Evolutionary conservation across 345 rosid genomes (phyloP), one percentile per base, ranked within the genome.

Genomic region (Melastoma malabathricum): DNA sequence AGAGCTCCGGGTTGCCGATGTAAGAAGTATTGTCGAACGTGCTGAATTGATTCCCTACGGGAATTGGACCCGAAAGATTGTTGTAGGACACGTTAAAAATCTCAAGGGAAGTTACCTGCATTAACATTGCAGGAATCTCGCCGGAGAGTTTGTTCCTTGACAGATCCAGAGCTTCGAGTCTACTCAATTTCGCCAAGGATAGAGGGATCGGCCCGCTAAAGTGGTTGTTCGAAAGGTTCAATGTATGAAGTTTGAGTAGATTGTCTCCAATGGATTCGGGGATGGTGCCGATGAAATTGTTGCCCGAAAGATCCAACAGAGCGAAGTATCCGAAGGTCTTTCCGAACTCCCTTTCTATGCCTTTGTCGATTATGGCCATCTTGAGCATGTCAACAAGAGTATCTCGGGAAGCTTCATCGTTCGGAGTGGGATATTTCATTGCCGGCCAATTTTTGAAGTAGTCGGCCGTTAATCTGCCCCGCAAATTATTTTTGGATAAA

Each of bases 161-260:
- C 20, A 59, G 62, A 29, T 59, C 56, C 10, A 59, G 48, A 49
- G 62, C 43, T 50, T 60, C 58, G 16, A 52, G 47, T 3, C 53
- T 18, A 2, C 18, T 31, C 6, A 52, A 39, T 15, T 38, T 14
- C 18, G 18, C 19, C 15, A 60, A 17, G 47, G 38, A 38, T 1
- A 47, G 13, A 34, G n/a, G n/a, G n/a, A n/a, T n/a, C n/a, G n/a
- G n/a, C n/a, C n/a, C n/a, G n/a, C n/a, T n/a, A n/a, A n/a, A n/a
- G n/a, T 57, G 64, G 38, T 61, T 61, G 18, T 47, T 15, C 7
- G 54, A 47, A 0, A 61, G 47, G 4, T 54, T 61, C 41, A 61
- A 48, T 14, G 41, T 16, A 17, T 39, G 48, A 3, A 61, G 49
- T 6, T 44, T 54, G 5, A 13, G 27, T 38, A 59, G 22, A 34